Evolutionary conservation across 257 asterid species (phyloP), one percentile per base, ranked within the genome.

Genomic region (Solanum corneliomulleri): DNA sequence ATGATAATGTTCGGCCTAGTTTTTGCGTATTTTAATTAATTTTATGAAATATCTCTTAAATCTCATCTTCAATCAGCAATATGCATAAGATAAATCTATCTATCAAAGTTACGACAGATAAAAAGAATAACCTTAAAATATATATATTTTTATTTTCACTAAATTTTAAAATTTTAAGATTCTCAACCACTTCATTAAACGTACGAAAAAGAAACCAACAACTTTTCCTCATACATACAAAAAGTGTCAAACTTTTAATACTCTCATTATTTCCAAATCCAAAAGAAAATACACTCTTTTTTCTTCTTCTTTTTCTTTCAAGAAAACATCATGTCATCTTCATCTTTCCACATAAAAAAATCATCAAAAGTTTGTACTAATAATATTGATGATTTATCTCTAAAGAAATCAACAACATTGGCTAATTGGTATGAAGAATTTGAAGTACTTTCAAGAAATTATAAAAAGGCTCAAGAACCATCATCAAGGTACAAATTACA

Each of bases 401-500:
- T 89, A 47, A 93, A 87, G 7, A 93, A 94, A 85, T 92, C 96
- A 2, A 92, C 95, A 42, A 94, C 95, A 86, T 93, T 93, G 94
- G 93, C 95, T 27, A 39, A 82, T 49, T 31, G 49, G 47, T 31
- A 37, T 56, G 86, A 82, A 82, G 70, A 82, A 49, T 21, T 82
- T 49, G 93, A 93, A 39, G 45, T 33, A 9, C 89, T 71, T 33
- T 56, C 92, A 87, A 86, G 85, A 45, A 42, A 86, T 69, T 69
- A 69, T 6, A 85, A 88, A 74, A 72, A 14, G n/a, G 83, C 86
- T 33, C 92, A 90, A 3, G 91, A 82, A 72, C 91, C 95, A 37
- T 91, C 96, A 2, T 91, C 96, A 2, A 92, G 95, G 87, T 94
- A 93, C 91, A 94, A 94, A 88, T 87, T 89, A 6, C 95, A 95